These are phyloP conservation scores for Typha latifolia DNA, from an alignment of 176 grass and related monocot species.

Conservation along the genomic window DNA sequence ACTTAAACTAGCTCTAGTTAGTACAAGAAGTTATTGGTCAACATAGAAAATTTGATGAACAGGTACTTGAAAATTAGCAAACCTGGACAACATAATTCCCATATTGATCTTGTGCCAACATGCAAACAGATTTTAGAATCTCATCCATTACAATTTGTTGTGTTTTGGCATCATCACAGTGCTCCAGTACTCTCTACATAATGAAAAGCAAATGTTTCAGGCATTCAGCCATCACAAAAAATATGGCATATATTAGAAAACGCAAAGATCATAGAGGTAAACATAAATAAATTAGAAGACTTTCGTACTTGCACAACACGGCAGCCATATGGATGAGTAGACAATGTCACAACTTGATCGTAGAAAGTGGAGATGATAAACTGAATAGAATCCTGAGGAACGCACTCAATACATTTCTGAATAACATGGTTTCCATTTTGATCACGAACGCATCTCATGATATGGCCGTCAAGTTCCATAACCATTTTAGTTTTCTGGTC, in stretches of 20 bases:
- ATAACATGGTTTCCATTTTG: constrained; percentile 99
- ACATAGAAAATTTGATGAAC: neutral
- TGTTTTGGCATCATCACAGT: constrained; percentile 62
- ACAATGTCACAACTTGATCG: constrained; percentile 76
- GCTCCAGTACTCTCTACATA: constrained; percentile 66
- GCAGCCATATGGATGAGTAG: constrained; percentile 90
- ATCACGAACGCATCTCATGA: constrained; percentile 89
- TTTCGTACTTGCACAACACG: constrained; percentile 71
- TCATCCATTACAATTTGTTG: constrained; percentile 80
- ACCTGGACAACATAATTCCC: constrained; percentile 94
- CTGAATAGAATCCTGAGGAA: constrained; percentile 68
- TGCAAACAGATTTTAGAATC: constrained; percentile 68
- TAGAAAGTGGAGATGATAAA: constrained; percentile 90
- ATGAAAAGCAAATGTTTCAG: constrained; percentile 23
- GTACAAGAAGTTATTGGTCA: neutral
- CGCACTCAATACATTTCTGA: constrained; percentile 95
- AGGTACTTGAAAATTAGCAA: neutral
- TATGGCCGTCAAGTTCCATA: constrained; percentile 66
- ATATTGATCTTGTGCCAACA: constrained; percentile 80
- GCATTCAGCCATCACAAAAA: neutral
- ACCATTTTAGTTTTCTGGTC: constrained; percentile 94
- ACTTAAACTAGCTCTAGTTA: no score
- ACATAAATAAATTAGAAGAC: constrained; percentile 7
- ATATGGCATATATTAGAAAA: no score
- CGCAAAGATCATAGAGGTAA: neutral